Evolutionary conservation across 805 yeast genomes (phyloP).

Genomic region (Starmerella apis): DNA sequence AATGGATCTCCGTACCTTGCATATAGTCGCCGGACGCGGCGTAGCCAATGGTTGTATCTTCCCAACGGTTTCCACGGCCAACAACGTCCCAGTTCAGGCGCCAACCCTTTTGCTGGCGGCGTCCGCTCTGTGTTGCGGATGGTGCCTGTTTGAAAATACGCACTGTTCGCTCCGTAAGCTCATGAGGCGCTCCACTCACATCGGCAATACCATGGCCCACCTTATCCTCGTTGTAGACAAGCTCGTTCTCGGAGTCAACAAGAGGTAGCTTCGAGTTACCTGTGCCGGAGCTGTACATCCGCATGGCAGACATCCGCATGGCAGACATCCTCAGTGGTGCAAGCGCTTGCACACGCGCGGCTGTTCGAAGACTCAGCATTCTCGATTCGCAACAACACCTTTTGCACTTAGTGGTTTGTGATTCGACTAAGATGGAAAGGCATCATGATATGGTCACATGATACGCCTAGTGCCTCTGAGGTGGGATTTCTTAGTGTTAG

Average conservation of each 20-base stretch:
- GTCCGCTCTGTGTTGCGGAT: constrained; percentile 72
- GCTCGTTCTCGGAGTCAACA: constrained; percentile 14
- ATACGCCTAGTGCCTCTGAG: background rate
- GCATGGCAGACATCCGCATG: background rate
- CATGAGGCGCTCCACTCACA: constrained; percentile 58
- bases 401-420: background rate
- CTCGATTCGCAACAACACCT: background rate
- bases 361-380: constrained; percentile 8
- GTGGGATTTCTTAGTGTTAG: too few relatives aligned
- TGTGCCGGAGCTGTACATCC: constrained; percentile 9
- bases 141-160: constrained; percentile 68
- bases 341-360: background rate
- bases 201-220: constrained; percentile 14
- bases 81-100: constrained; percentile 74
- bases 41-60: constrained; percentile 78
- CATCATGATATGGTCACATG: background rate
- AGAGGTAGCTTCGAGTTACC: constrained; percentile 8
- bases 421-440: background rate
- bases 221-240: constrained; percentile 16
- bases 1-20: constrained; percentile 65
- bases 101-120: constrained; percentile 42
- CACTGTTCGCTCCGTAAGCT: constrained; percentile 52
- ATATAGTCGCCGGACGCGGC: constrained; percentile 70
- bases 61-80: constrained; percentile 75
- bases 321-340: background rate